Evolutionary conservation across 2,329 filamentous ascomycete genomes (phyloP), one percentile per base, ranked within the genome.

Genomic region (Sporothrix sp.): DNA sequence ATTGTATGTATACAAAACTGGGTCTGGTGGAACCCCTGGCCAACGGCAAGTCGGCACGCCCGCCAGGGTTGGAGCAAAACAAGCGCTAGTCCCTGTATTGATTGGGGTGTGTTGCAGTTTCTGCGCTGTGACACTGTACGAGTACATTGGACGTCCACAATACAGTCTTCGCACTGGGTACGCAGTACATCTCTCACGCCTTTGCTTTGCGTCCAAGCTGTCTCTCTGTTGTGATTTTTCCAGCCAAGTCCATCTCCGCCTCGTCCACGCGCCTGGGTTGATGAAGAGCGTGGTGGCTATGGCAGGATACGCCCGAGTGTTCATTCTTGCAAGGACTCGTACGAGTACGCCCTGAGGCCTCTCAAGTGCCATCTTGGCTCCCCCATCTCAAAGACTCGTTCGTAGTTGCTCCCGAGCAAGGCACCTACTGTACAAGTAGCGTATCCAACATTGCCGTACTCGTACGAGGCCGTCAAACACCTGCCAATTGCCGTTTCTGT

Each of bases 191-290:
- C 23, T 16, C 30, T 33, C 25, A 27, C 16, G 9, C 8, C 28
- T 30, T 18, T 27, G 16, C 20, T 20, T 10, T 20, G 27, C 38
- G 25, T 23, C 38, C 21, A 9, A n/a, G n/a, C 40, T 44, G 40
- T 27, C 23, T 43, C 39, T n/a, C 32, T n/a, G 21, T 48, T n/a
- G 32, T 47, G 43, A 46, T 46, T 46, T 30, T 46, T 46, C 25
- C 43, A 46, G 43, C 38, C 38, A 42, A 16, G 14, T 28, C 32
- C 37, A 27, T 42, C 23, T 42, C 39, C 16, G n/a, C 7, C 16
- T 43, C 25, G 11, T n/a, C 23, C n/a, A 27, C n/a, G 13, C 39
- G 27, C 10, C 28, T 28, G 16, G n/a, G 18, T 28, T n/a, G n/a
- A n/a, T n/a, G n/a, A n/a, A n/a, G n/a, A 27, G 21, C 13, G n/a